These are phyloP conservation scores for Rhynchosporium graminicola DNA, from an alignment of 2,329 filamentous ascomycete species.

Conservation along the genomic window DNA sequence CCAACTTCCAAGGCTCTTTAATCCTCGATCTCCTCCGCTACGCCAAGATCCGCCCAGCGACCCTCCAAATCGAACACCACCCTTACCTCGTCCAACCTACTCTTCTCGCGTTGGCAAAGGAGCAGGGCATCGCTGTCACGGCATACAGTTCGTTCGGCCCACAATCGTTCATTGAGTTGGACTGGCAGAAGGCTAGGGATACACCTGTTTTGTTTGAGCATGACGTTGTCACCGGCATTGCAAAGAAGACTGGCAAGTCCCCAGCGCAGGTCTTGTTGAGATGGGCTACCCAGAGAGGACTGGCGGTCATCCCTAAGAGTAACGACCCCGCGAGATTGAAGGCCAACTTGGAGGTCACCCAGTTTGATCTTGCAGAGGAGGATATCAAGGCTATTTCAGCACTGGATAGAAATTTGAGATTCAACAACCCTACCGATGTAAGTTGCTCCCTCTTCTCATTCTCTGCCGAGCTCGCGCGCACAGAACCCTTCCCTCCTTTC, in stretches of 20 bases:
- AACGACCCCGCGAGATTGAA: conserved; percentile 57
- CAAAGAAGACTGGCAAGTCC: conserved; percentile 69
- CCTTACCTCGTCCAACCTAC: conserved; percentile 79
- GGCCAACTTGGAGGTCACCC: conserved; percentile 67
- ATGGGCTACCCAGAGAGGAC: conserved; percentile 81
- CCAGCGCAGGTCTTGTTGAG: conserved; percentile 80
- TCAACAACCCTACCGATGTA: conserved; percentile 75
- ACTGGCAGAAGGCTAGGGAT: conserved; percentile 66
- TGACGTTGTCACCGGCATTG: conserved; percentile 62
- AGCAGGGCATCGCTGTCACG: conserved; percentile 71
- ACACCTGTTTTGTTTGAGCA: conserved; percentile 72
- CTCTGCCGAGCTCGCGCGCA: not conserved
- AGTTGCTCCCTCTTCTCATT: conserved; percentile 42
- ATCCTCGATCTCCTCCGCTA: conserved; percentile 80
- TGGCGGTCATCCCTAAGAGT: conserved; percentile 83
- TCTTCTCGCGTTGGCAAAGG: conserved; percentile 68
- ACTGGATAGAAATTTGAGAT: conserved; percentile 67
- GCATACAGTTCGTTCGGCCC: conserved; percentile 86
- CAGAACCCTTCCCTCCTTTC: not conserved
- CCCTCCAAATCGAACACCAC: conserved; percentile 88
- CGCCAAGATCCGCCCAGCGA: conserved; percentile 71
- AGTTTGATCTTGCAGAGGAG: conserved; percentile 64
- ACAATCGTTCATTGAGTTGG: conserved; percentile 74
- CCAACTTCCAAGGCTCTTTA: conserved; percentile 78
- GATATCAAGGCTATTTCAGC: conserved; percentile 68